Evolutionary conservation across 2,329 filamentous ascomycete genomes (phyloP), one percentile per base, ranked within the genome.

Genomic region (Aspergillus aculeatinus): DNA sequence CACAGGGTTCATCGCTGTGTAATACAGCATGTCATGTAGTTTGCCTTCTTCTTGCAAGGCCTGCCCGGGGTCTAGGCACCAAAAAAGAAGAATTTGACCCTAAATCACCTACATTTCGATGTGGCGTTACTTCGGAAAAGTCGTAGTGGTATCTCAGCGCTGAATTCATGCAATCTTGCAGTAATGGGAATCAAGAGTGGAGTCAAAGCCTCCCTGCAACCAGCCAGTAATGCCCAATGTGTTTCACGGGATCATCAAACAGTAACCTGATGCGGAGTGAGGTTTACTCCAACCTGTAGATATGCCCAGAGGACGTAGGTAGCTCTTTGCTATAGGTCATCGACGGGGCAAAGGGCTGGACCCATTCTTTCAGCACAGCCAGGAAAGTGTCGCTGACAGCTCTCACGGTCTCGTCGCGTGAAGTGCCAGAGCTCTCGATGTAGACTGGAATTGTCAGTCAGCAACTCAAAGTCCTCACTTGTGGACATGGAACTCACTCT

Each of bases 401-500:
- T 25, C 69, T 63, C 23, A 74, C 65, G 4, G 76, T 75, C 42
- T 74, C 65, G n/a, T 72, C 69, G 39, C 68, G 70, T 55, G 74
- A 76, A 12, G 68, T 60, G 44, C 72, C 68, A 59, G 76, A 77
- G 62, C 76, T 76, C 64, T 79, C 77, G 48, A 79, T 78, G 59
- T 79, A 79, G 58, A 77, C 77, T 78, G 60, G 42, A 4, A 49
- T 10, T n/a, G 63, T 19, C 7, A 23, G 51, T 57, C 62, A 64
- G 44, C 27, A 33, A 14, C n/a, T 12, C 3, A 16, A 23, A 9
- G 14, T 11, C 35, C 7, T n/a, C 47, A n/a, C 14, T 9, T 23
- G 4, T 29, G 4, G 54, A 9, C 16, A 19, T 42, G n/a, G 49
- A 58, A 70, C 77, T 69, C 70, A 81, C 80, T 72, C 68, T 89